phyloP scores from a whole-genome alignment of 495 filamentous ascomycete genomes.

The Cercophora sp. region DNA sequence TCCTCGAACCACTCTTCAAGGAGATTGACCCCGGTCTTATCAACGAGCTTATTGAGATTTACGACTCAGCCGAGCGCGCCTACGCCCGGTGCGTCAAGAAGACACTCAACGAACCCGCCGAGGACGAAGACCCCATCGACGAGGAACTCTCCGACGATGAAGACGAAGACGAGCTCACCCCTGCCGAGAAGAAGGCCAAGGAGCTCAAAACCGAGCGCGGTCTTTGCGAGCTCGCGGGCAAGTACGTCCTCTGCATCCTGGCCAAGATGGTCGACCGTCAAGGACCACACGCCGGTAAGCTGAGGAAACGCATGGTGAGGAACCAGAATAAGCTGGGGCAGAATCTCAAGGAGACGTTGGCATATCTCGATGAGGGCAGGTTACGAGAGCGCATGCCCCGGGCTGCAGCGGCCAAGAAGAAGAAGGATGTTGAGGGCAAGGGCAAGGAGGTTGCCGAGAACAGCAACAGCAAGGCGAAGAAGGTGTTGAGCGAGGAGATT shows the following conservation, averaged over 20 bases:
- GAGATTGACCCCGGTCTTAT: slow-evolving; percentile 54
- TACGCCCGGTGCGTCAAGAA: slow-evolving; percentile 67
- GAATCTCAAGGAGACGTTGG: slow-evolving; percentile 74
- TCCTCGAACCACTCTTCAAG: slow-evolving; percentile 58
- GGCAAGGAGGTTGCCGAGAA: slow-evolving; percentile 31
- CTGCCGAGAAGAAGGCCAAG: slow-evolving; percentile 51
- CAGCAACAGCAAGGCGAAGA: slow-evolving; percentile 21
- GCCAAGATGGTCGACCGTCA: slow-evolving; percentile 66
- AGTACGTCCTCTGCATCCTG: slow-evolving; percentile 73
- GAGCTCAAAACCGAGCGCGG: slow-evolving; percentile 72
- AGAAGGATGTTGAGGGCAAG: slow-evolving; percentile 41
- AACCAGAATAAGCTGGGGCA: slow-evolving; percentile 65
- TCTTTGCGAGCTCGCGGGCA: slow-evolving; percentile 78
- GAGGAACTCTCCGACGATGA: slow-evolving; percentile 59
- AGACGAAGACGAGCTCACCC: slow-evolving; percentile 52
- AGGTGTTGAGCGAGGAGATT: slow-evolving; percentile 42
- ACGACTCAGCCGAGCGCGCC: slow-evolving; percentile 66
- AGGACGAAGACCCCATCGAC: slow-evolving; percentile 62
- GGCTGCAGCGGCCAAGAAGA: slow-evolving; percentile 23
- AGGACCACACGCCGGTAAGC: slow-evolving; percentile 53
- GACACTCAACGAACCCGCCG: slow-evolving; percentile 59
- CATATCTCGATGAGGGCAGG: slow-evolving; percentile 63
- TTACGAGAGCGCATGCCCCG: slow-evolving; percentile 23
- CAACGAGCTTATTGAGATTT: slow-evolving; percentile 67
- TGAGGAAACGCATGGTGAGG: slow-evolving; percentile 59